Evolutionary conservation across 2,329 filamentous ascomycete species (phyloP).

Genomic region (Harringtonia lauricola): DNA sequence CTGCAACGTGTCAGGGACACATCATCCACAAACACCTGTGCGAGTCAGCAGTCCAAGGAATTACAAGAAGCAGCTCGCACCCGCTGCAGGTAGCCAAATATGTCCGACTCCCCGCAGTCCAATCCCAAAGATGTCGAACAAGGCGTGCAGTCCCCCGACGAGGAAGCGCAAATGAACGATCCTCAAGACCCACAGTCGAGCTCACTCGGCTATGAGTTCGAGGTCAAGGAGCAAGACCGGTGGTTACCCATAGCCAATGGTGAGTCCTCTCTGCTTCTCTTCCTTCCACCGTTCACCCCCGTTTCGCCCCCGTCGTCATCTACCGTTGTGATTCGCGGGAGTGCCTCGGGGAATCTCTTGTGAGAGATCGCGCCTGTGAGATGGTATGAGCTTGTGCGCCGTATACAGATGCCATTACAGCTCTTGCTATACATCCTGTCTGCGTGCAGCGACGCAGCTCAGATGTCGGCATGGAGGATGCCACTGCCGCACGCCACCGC

Average conservation of each 20-base stretch:
- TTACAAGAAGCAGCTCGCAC: slow-evolving; percentile 48
- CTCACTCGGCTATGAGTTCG: slow-evolving; percentile 79
- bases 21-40: slow-evolving; percentile 47
- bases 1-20: slow-evolving; percentile 54
- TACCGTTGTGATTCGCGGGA: no score
- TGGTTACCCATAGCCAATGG: slow-evolving; percentile 99
- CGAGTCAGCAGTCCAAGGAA: slow-evolving; percentile 44
- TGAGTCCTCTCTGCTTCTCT: slow-evolving; percentile 46
- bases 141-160: slow-evolving; percentile 84
- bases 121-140: slow-evolving; percentile 92
- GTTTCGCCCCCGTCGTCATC: no score
- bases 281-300: no score
- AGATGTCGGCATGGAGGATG: no score
- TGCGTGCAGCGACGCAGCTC: no score
- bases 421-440: no score
- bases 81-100: slow-evolving; percentile 69
- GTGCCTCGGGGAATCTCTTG: no score
- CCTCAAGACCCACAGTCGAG: slow-evolving; percentile 65
- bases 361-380: no score
- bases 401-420: no score
- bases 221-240: slow-evolving; percentile 98
- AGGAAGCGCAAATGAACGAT: slow-evolving; percentile 91
- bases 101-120: slow-evolving; percentile 80
- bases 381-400: no score
- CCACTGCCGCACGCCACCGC: slow-evolving; percentile 9